Percentiles rank a stretch among this genome's conserved stretches.
Conservation (phyloP, 306 rosid species). For the Gleditsia sinensis region DNA sequence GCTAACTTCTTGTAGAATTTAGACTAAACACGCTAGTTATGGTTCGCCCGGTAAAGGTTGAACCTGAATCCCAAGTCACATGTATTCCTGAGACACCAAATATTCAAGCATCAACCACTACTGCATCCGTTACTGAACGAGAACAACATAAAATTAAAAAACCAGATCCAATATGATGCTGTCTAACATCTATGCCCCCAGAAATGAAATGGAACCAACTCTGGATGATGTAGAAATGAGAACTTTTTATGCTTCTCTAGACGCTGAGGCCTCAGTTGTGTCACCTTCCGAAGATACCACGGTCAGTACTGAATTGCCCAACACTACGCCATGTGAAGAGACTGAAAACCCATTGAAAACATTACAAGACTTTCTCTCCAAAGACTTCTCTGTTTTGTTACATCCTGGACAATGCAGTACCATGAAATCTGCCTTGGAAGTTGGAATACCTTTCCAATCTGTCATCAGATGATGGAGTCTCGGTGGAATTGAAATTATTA, state of each 20-base stretch:
- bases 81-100: conserved; percentile 27
- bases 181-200: conserved; percentile 32
- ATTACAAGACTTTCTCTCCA: conserved; percentile 42
- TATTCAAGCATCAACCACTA: conserved; percentile 12
- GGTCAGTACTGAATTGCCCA: conserved; percentile 24
- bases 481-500: conserved; percentile 39
- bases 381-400: conserved; percentile 44
- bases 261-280: conserved; percentile 38
- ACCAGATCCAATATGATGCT: conserved; percentile 21
- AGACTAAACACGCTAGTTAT: conserved; percentile 35
- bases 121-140: conserved; percentile 17
- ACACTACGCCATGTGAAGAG: conserved; percentile 42
- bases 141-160: conserved; percentile 34
- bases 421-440: conserved; percentile 40
- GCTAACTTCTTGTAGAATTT: conserved; percentile 39
- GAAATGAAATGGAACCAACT: conserved; percentile 35
- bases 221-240: conserved; percentile 53
- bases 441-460: conserved; percentile 43
- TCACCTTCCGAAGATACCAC: conserved; percentile 34
- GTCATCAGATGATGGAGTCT: conserved; percentile 38
- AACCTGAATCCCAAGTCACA: conserved; percentile 39
- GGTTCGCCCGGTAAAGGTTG: conserved; percentile 46
- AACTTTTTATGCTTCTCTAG: conserved; percentile 55
- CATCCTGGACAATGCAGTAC: conserved; percentile 32
- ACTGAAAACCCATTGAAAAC: conserved; percentile 44